Conservation (phyloP, 78 protist genomes). For the Tieghemostelium lacteum region DNA sequence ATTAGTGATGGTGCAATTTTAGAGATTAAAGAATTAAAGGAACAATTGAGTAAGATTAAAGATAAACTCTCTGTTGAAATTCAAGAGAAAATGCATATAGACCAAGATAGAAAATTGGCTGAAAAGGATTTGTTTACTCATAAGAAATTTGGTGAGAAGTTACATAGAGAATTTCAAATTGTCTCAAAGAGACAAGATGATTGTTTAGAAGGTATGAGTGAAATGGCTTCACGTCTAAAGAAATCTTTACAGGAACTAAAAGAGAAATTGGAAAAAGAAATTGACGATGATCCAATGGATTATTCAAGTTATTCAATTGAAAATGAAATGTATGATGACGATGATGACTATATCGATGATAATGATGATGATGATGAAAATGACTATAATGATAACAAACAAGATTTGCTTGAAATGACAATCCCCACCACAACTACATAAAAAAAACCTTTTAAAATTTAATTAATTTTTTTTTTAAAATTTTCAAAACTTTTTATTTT, state of each 20-base stretch:
- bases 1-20: neutral
- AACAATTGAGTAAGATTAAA: constrained; percentile 20
- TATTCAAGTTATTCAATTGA: neutral
- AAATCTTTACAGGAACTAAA: constrained; percentile 22
- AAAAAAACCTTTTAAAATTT: neutral
- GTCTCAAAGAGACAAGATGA: constrained; percentile 11
- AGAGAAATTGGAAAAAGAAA: constrained; percentile 35
- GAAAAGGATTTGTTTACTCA: constrained; percentile 25
- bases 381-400: neutral
- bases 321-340: neutral
- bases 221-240: constrained; percentile 25
- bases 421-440: neutral
- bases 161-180: constrained; percentile 2
- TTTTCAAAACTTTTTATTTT: too few relatives aligned
- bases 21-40: constrained; percentile 47
- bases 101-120: neutral
- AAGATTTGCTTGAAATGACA: neutral
- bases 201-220: constrained; percentile 35
- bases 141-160: constrained; percentile 27
- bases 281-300: neutral
- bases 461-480: too few relatives aligned
- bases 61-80: neutral
- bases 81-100: neutral
- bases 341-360: neutral
- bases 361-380: neutral